Evolutionary conservation across 2,329 filamentous ascomycete species (phyloP), one percentile per base, ranked within the genome.

Genomic region (Cephalotrichum gorgonifer): DNA sequence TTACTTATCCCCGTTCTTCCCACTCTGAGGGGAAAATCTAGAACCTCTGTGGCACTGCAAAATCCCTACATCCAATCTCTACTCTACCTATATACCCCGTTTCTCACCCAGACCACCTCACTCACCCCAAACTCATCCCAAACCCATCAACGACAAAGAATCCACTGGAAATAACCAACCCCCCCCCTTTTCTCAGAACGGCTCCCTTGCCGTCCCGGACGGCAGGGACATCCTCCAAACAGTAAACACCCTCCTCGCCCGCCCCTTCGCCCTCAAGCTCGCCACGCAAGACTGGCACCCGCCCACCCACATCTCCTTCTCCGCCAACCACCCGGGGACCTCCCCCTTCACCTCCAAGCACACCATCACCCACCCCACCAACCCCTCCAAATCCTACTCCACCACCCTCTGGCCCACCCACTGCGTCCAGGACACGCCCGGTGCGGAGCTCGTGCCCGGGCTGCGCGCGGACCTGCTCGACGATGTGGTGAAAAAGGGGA

Each of bases 231-330:
- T 95, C 52, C 76, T 83, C 8, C 73, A 80, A 3, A 55, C 75
- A 17, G 76, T 97, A 67, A 96, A 96, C 71, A 56, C 67, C 44
- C 81, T 97, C 43, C 79, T 97, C 50, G 56, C 65, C 4, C 73
- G 84, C 23, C 82, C 85, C 43, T 94, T 96, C 61, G 65, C 71
- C 35, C 63, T 86, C 58, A 87, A 84, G 56, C 70, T 97, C 55
- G 88, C 88, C 42, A 95, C 91, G n/a, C 85, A 88, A 62, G 93
- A 98, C 76, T 94, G 81, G 73, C 93, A 98, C 62, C 93, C 93
- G 0, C 56, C 59, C 2, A 68, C 84, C 60, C 91, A 97, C 72
- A 74, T 95, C 63, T 96, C 91, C 39, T 98, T 98, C 66, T 88
- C 89, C 12, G 70, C 74, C 26, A 94, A 90, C 66, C 90, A 97